Evolutionary conservation across 805 yeast species (phyloP).

Genomic region (Trichomonascus vanleenenianus): DNA sequence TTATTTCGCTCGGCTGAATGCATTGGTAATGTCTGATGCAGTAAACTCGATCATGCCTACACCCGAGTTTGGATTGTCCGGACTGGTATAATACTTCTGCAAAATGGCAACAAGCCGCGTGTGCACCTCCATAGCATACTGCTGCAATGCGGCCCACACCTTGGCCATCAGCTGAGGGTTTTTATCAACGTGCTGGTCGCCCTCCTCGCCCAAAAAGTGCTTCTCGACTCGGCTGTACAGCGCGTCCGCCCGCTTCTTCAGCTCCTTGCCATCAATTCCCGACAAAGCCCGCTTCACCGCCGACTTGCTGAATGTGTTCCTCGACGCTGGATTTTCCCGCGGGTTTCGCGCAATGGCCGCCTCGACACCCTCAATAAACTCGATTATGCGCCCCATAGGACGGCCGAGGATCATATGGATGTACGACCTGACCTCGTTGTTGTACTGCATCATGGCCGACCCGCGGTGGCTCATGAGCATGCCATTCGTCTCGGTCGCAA

Average conservation of each 20-base stretch:
- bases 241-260: slow-evolving; percentile 45
- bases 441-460: slow-evolving; percentile 14
- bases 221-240: slow-evolving; percentile 48
- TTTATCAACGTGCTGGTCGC: slow-evolving; percentile 26
- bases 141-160: slow-evolving; percentile 66
- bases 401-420: slow-evolving; percentile 41
- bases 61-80: slow-evolving; percentile 23
- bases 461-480: slow-evolving; percentile 6
- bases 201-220: slow-evolving; percentile 37
- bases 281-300: slow-evolving; percentile 50
- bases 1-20: slow-evolving; percentile 31
- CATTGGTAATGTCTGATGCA: slow-evolving; percentile 48
- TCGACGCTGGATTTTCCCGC: slow-evolving; percentile 40
- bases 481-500: slow-evolving; percentile 14
- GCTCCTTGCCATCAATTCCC: slow-evolving; percentile 51
- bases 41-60: slow-evolving; percentile 46
- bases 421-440: slow-evolving; percentile 32
- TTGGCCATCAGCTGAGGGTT: slow-evolving; percentile 46
- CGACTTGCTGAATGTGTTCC: slow-evolving; percentile 57
- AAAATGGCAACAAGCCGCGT: slow-evolving; percentile 47
- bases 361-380: slow-evolving; percentile 58
- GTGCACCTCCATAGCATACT: slow-evolving; percentile 50
- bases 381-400: slow-evolving; percentile 59
- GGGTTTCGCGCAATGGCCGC: slow-evolving; percentile 37
- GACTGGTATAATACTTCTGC: slow-evolving; percentile 41